Base-by-base conservation (phyloP, 2,329 filamentous ascomycete species). In the Fragosphaeria purpurea region DNA sequence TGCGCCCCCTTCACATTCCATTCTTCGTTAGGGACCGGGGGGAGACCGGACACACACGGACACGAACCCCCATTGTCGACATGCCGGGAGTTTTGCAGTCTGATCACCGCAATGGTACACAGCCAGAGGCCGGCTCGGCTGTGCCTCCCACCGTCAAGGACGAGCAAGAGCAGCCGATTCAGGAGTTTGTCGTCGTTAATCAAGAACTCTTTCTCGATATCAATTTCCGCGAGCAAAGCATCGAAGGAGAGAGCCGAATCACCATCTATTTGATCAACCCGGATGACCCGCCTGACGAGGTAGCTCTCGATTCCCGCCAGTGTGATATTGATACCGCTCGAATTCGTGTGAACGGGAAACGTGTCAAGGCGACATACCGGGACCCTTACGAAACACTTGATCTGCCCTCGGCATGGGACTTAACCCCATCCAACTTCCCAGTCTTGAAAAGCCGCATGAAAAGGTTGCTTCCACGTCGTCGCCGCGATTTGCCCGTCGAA, bases 191-290 rank as follows among this genome's bases (percentile, higher is more conserved):
- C 41, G 70, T 97, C 52, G 76, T 88, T 50, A 85, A 89, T 68
- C 91, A 97, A 69, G 86, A 87, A 64, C 83, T 98, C 46, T 84
- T 89, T 60, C 74, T 98, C 53, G 90, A 97, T 60, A 75, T 98
- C 63, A 86, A 95, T 69, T 94, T 98, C 64, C 76, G 79, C 56
- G 79, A 79, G 49, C 84, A 83, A 66, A 78, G 75, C 61, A 70
- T 97, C 61, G 82, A 79, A 54, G 93, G 93, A 47, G 84, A 79
- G 56, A 88, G 86, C 7, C 85, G 90, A 58, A 85, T 98, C 58
- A 85, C 83, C 34, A 80, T 97, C 49, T 83, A 85, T 58, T 72
- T 77, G 52, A 72, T 79, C 53, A 74, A 74, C 59, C 69, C 70
- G 41, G 68, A 79, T 53, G 78, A 80, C 48, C 72, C 83, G 41